Base-by-base conservation (phyloP, 202 grass and related monocot genomes). In the Saccharum hybrid region DNA sequence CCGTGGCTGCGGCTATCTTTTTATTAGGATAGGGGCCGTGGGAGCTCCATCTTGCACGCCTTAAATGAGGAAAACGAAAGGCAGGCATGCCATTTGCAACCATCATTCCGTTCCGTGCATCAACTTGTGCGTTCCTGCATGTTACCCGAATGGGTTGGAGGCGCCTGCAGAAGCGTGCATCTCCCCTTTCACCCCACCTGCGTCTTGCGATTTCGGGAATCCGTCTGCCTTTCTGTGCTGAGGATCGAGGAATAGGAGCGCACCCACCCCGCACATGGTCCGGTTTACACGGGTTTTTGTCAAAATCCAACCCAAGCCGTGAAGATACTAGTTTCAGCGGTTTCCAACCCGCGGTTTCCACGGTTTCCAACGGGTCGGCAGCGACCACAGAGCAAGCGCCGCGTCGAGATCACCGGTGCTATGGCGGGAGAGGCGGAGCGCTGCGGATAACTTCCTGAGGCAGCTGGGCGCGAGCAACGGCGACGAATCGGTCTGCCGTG, bases 21-120 rank as follows among this genome's bases (percentile, higher is more conserved):
- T 19, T 54, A 54, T 54, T 18, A 26, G 12, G 81, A 1, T n/a
- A 15, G 75, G 3, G 15, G 1, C 19, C 22, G 62, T 28, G 70
- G 19, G 0, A 34, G 51, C 7, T 21, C 56, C 71, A 68, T 57
- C 78, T 28, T 76, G 87, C 78, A 81, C 72, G 18, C 77, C 46
- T 77, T 86, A 90, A 86, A 90, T 45, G 84, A 21, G 68, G 79
- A 83, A 62, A 87, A 79, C 15, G 74, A 78, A 78, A 68, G 21
- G 59, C 3, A 34, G 48, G 68, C 39, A 18, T 68, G 67, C 2
- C 66, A 78, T 77, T 86, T 66, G 23, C 36, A 56, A 18, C 22
- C 78, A 68, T 79, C 39, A 61, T 54, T 54, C 68, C 10, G 40
- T 23, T 37, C 3, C 8, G 22, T 42, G 7, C 63, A 63, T 36